Evolutionary conservation across 768 basidiomycete genomes (phyloP), one percentile per base, ranked within the genome.

Genomic region (Boletus vermiculosoides): DNA sequence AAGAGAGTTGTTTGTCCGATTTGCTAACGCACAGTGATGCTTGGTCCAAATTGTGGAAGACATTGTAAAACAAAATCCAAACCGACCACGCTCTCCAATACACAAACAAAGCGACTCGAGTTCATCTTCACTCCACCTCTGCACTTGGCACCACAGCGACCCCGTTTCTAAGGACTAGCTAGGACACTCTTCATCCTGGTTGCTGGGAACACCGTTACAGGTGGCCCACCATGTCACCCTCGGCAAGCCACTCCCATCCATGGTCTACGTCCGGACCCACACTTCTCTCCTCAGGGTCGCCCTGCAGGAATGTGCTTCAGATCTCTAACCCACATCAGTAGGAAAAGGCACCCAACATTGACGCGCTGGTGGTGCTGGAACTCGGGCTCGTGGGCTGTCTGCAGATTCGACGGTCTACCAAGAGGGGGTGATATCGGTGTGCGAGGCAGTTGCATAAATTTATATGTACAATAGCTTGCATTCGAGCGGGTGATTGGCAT

Each of bases 41-140:
- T 62, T 71, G 75, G 81, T 80, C 80, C 86, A 88, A 87, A 88
- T 83, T 77, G 74, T 81, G 72, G 76, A 86, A 80, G 84, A 86
- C 85, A 84, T 75, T 77, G 78, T 83, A 86, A 86, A 85, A 87
- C 86, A 88, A 84, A 77, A 77, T 73, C 71, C 71, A 72, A 72
- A 72, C 72, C 71, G 65, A 73, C 71, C 71, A 72, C 72, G 71
- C 71, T 73, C 71, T 73, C 71, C 71, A 72, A 72, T 73, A 72
- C 71, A 72, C 71, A 73, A 73, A 72, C 71, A 72, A 72, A 72
- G 72, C 57, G 56, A 64, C 25, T 28, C 56, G 57, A 61, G 18
- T 12, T 9, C 22, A 25, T 36, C 22, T 16, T 47, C 45, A 23
- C 0, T 23, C 13, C 25, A 45, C 11, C 10, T 6, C n/a, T 12